phyloP scores from a whole-genome alignment of 257 asterid genomes.

The Echites panduratus region DNA sequence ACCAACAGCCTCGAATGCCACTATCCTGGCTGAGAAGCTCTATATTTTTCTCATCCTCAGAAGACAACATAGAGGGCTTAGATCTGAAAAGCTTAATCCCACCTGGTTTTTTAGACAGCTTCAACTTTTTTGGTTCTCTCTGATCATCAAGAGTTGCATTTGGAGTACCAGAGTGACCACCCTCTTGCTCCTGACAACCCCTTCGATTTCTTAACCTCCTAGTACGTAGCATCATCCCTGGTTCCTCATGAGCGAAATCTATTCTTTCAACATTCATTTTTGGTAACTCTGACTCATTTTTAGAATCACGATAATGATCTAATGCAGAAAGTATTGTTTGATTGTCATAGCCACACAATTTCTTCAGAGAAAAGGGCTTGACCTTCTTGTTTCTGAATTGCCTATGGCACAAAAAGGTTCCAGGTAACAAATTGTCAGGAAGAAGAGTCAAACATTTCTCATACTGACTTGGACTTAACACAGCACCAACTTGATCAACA shows the following conservation, averaged over 20 bases:
- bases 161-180: slow-evolving; percentile 2
- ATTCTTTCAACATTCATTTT: slow-evolving; percentile 13
- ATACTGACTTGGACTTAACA: slow-evolving; percentile 44
- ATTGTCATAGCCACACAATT: slow-evolving; percentile 42
- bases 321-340: slow-evolving; percentile 36
- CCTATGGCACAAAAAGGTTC: slow-evolving; percentile 36
- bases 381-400: slow-evolving; percentile 29
- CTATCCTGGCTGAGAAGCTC: slow-evolving; percentile 64
- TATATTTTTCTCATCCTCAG: slow-evolving; percentile 18
- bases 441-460: slow-evolving; percentile 27
- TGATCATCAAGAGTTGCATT: slow-evolving; percentile 8
- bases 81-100: slow-evolving; percentile 14
- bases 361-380: slow-evolving; percentile 25
- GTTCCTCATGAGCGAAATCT: slow-evolving; percentile 12
- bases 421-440: slow-evolving; percentile 23
- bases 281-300: slow-evolving; percentile 5
- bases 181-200: slow-evolving; percentile 1
- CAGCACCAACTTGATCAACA: slow-evolving; percentile 36
- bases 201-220: slow-evolving; percentile 15
- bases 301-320: slow-evolving; percentile 9
- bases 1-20: slow-evolving; percentile 65
- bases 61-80: slow-evolving; percentile 11
- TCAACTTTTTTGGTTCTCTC: slow-evolving; percentile 22
- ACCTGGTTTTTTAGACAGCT: slow-evolving; percentile 15
- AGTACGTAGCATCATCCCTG: slow-evolving; percentile 1